Percentiles rank a stretch among this genome's conserved stretches.
Evolutionary conservation across 768 basidiomycete species (phyloP).

Genomic region (Scleroderma bovista): DNA sequence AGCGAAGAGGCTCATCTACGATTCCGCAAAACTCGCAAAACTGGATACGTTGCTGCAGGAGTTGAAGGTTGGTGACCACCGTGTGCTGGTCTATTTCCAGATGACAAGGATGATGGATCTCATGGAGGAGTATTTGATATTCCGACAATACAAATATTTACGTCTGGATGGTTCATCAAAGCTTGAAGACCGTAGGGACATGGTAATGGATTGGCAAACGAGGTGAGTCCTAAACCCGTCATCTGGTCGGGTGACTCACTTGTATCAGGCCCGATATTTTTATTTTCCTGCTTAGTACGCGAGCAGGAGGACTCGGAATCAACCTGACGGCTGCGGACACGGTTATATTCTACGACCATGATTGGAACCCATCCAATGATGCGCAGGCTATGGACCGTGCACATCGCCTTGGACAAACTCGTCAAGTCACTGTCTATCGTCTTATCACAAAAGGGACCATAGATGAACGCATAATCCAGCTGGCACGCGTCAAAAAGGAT

Average conservation of each 20-base stretch:
- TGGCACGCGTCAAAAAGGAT: constrained; percentile 96
- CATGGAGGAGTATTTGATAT: constrained; percentile 97
- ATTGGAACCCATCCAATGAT: constrained; percentile 86
- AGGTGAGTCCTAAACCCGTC: constrained; percentile 45
- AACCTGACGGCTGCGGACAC: constrained; percentile 74
- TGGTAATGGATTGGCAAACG: constrained; percentile 99
- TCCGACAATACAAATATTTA: constrained; percentile 92
- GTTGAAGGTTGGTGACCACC: constrained; percentile 88
- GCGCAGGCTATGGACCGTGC: constrained; percentile 99
- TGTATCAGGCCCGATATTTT: constrained; percentile 73
- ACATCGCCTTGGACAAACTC: constrained; percentile 93
- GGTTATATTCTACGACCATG: constrained; percentile 21
- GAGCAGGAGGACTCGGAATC: constrained; percentile 95
- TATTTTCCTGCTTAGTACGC: constrained; percentile 87
- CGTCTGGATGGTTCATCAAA: constrained; percentile 92
- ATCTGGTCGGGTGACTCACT: neutral
- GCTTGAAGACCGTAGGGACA: constrained; percentile 92
- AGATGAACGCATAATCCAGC: constrained; percentile 94
- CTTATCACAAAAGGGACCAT: constrained; percentile 91
- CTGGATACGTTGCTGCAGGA: constrained; percentile 87
- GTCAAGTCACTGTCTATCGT: constrained; percentile 95
- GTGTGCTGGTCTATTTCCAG: constrained; percentile 96
- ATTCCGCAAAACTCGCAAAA: constrained; percentile 92
- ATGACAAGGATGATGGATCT: constrained; percentile 99
- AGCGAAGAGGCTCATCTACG: constrained; percentile 89